Evolutionary conservation across 257 asterid genomes (phyloP).

Genomic region (Orobanche coerulescens): DNA sequence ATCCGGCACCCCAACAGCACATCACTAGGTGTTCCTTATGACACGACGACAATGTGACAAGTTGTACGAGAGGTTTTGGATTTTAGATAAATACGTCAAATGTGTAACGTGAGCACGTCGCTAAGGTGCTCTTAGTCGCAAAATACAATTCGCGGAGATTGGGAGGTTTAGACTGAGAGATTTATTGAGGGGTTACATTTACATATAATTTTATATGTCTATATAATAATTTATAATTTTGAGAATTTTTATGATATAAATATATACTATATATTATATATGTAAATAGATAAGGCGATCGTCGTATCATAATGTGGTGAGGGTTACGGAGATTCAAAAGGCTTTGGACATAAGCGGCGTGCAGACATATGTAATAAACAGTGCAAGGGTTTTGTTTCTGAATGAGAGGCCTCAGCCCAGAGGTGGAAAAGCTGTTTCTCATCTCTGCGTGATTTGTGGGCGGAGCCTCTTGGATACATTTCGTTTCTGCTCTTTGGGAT

Average conservation of each 20-base stretch:
- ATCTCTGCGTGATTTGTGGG: slow-evolving; percentile 69
- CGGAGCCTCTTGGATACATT: slow-evolving; percentile 65
- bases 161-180: no score
- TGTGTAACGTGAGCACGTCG: no score
- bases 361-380: slow-evolving; percentile 78
- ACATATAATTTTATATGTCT: no score
- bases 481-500: slow-evolving; percentile 83
- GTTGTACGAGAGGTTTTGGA: no score
- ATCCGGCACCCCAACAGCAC: no score
- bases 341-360: slow-evolving; percentile 73
- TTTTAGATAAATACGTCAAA: no score
- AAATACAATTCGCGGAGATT: no score
- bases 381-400: slow-evolving; percentile 85
- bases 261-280: neutral
- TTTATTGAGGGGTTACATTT: no score
- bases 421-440: slow-evolving; percentile 60
- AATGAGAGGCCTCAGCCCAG: slow-evolving; percentile 85
- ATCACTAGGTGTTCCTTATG: no score
- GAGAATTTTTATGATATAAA: neutral
- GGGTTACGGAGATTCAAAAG: slow-evolving; percentile 75
- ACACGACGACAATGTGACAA: no score
- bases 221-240: neutral
- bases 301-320: slow-evolving; percentile 90
- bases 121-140: no score
- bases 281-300: slow-evolving; percentile 61